phyloP scores from a whole-genome alignment of 768 basidiomycete species.

The Mycena vulgaris region DNA sequence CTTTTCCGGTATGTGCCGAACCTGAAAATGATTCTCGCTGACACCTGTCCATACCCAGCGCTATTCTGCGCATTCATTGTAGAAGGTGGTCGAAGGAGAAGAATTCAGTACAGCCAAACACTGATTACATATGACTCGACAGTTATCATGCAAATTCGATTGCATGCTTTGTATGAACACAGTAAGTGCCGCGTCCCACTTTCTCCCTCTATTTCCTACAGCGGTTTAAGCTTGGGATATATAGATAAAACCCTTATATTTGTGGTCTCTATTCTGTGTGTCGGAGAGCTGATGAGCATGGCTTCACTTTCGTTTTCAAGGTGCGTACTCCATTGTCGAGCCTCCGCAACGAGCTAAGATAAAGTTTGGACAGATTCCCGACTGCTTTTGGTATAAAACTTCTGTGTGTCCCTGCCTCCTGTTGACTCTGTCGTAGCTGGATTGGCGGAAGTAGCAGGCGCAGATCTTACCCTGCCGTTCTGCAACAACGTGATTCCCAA shows the following conservation, averaged over 20 bases:
- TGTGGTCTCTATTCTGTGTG: conserved; percentile 32
- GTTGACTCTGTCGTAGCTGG: conserved; percentile 23
- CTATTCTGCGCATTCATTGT: conserved; percentile 38
- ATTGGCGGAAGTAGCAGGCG: conserved; percentile 18
- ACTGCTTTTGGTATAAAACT: conserved; percentile 19
- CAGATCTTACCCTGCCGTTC: conserved; percentile 20
- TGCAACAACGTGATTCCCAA: conserved; percentile 39
- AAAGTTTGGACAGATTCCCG: conserved; percentile 24
- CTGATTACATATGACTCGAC: not conserved
- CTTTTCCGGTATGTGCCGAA: conserved; percentile 20
- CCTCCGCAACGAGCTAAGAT: not conserved
- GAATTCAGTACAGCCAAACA: no score
- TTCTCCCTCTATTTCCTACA: no score
- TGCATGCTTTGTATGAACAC: conserved; percentile 35
- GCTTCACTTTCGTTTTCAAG: conserved; percentile 28
- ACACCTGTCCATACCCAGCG: conserved; percentile 4
- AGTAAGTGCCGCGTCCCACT: not conserved
- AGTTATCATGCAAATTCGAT: conserved; percentile 40
- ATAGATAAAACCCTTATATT: conserved; percentile 35
- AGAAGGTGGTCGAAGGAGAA: conserved; percentile 22
- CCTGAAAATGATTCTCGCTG: not conserved
- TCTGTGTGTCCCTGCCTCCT: not conserved
- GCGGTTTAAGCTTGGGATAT: not conserved
- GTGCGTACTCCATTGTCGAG: not conserved
- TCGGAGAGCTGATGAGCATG: conserved; percentile 39